Conservation (phyloP, 2,329 filamentous ascomycete genomes). For the Magnaporthiopsis incrustans region DNA sequence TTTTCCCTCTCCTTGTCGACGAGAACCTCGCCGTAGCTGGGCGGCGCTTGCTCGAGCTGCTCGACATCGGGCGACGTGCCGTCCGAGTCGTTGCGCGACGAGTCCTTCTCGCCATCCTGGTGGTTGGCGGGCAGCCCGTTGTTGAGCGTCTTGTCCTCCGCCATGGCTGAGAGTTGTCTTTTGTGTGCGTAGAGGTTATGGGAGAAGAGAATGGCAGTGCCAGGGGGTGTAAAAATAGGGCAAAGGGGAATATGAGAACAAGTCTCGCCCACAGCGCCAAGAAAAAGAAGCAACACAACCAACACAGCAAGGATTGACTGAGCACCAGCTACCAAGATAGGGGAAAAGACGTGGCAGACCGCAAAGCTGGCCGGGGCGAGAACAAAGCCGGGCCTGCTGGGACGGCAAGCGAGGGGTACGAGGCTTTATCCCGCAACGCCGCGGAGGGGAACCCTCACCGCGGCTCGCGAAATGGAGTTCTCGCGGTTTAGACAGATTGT, state of each 20-base stretch:
- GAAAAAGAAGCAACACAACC: not conserved
- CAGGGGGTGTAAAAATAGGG: not conserved
- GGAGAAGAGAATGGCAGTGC: not conserved
- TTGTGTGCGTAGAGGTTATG: not conserved
- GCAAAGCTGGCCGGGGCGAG: not conserved
- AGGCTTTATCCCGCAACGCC: not conserved
- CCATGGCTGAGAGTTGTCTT: not conserved
- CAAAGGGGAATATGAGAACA: not conserved
- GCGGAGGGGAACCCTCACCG: not conserved
- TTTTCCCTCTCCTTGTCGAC: conserved; percentile 4
- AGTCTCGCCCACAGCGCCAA: not conserved
- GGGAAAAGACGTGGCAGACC: not conserved
- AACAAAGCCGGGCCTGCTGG: not conserved
- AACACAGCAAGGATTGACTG: not conserved
- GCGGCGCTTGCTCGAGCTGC: not conserved
- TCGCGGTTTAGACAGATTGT: not conserved
- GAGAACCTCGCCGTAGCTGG: not conserved
- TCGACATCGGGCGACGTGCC: conserved; percentile 3
- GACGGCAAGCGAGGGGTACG: not conserved
- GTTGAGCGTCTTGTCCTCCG: not conserved
- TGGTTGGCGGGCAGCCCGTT: not conserved
- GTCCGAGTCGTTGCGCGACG: conserved; percentile 3
- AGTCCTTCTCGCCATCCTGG: not conserved
- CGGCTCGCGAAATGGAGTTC: not conserved
- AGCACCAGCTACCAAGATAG: not conserved